Conservation (phyloP, 2,329 filamentous ascomycete species). For the Chrysoporthe puriensis region DNA sequence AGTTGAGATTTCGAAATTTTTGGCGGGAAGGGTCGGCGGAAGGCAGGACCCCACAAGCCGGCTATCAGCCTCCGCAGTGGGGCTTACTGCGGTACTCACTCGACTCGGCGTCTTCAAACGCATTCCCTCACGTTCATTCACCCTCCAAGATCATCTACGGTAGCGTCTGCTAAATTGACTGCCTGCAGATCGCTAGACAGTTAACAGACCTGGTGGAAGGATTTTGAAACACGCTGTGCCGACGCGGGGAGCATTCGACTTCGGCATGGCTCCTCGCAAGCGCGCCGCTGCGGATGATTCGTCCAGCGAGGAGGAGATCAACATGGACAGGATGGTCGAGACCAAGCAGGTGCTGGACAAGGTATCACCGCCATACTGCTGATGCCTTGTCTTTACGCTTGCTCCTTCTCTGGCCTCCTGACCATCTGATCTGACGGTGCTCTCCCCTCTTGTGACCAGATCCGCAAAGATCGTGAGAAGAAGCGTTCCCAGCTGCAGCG, state of each 20-base stretch:
- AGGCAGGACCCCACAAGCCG: conserved; percentile 3
- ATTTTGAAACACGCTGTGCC: neutral
- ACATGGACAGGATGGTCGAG: conserved; percentile 30
- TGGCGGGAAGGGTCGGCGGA: conserved; percentile 21
- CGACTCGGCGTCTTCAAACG: neutral
- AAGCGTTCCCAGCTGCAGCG: conserved; percentile 24
- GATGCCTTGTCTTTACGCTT: neutral
- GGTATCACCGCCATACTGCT: conserved; percentile 12
- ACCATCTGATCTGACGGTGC: neutral
- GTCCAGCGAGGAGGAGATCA: conserved; percentile 30
- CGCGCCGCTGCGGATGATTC: conserved; percentile 22
- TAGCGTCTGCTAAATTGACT: neutral
- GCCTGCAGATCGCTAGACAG: neutral
- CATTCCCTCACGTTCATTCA: neutral
- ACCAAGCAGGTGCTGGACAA: conserved; percentile 31
- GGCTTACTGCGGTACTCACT: neutral
- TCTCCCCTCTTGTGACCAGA: conserved; percentile 9
- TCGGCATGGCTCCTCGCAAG: conserved; percentile 25
- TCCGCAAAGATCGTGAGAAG: conserved; percentile 27
- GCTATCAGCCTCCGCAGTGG: neutral
- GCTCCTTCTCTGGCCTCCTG: neutral
- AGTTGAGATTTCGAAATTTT: conserved; percentile 19
- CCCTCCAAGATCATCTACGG: neutral
- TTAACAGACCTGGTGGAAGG: neutral
- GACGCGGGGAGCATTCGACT: neutral